phyloP scores from a whole-genome alignment of 495 filamentous ascomycete species.

The Entonaema liquescens region DNA sequence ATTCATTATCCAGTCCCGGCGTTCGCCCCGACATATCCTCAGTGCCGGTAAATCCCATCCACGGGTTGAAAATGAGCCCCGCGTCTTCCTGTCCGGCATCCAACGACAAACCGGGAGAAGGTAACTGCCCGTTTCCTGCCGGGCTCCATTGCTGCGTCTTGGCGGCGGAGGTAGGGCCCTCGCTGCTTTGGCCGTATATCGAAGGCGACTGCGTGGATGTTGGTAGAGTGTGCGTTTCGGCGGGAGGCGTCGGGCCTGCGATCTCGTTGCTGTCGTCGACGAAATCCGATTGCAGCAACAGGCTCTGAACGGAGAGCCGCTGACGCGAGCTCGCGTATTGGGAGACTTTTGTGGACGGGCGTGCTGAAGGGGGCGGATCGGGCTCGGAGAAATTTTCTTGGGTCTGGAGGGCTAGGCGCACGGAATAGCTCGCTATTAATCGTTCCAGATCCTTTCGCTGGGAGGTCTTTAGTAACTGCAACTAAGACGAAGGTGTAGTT shows the following conservation, averaged over 20 bases:
- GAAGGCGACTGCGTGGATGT: not conserved
- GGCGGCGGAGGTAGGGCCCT: not conserved
- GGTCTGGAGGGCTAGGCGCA: conserved; percentile 33
- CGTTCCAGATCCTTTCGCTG: conserved; percentile 38
- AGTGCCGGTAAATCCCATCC: conserved; percentile 41
- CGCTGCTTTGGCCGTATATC: not conserved
- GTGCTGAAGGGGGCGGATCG: conserved; percentile 21
- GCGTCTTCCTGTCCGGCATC: conserved; percentile 42
- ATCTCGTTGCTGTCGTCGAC: conserved; percentile 45
- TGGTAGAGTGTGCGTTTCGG: not conserved
- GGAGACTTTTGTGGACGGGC: conserved; percentile 36
- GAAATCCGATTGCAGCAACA: conserved; percentile 43
- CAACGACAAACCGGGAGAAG: conserved; percentile 10
- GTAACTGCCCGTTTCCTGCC: conserved; percentile 3
- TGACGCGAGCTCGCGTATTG: conserved; percentile 43
- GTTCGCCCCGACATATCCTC: conserved; percentile 35
- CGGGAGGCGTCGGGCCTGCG: conserved; percentile 16
- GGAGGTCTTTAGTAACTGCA: conserved; percentile 1
- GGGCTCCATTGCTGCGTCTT: conserved; percentile 9
- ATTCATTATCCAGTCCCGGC: conserved; percentile 23
- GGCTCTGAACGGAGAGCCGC: conserved; percentile 42
- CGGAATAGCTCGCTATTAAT: conserved; percentile 39
- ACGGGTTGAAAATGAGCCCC: conserved; percentile 43
- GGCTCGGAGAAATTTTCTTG: conserved; percentile 36
- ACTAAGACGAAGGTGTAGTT: not conserved